Evolutionary conservation across 2,329 filamentous ascomycete genomes (phyloP).

Genomic region (Sarocladium kiliense): DNA sequence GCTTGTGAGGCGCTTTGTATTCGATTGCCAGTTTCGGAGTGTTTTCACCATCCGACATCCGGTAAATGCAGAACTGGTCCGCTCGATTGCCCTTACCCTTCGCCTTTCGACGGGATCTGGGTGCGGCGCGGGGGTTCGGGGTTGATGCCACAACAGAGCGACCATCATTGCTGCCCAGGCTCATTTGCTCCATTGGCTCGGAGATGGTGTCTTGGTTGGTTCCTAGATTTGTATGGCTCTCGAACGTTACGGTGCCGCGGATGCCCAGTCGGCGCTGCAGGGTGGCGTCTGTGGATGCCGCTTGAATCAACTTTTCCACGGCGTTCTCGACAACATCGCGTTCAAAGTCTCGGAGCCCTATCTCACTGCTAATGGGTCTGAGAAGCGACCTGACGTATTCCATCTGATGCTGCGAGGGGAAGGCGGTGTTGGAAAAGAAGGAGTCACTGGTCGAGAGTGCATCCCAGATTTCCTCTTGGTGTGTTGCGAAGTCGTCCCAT

Average conservation of each 20-base stretch:
- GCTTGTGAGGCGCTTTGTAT: conserved; percentile 33
- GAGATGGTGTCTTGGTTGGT: conserved; percentile 17
- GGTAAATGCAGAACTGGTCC: conserved; percentile 9
- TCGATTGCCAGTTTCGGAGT: conserved; percentile 27
- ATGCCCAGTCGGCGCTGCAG: conserved; percentile 25
- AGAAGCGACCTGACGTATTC: conserved; percentile 25
- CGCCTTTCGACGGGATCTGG: background rate
- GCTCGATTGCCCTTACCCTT: conserved; percentile 4
- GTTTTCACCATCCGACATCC: conserved; percentile 10
- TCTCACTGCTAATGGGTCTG: conserved; percentile 28
- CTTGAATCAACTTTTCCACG: conserved; percentile 26
- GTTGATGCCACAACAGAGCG: background rate
- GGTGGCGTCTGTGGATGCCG: conserved; percentile 19
- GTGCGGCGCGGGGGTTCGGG: background rate
- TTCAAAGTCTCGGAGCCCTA: conserved; percentile 27
- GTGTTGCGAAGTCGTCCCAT: conserved; percentile 23
- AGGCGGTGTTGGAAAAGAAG: conserved; percentile 23
- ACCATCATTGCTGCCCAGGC: conserved; percentile 14
- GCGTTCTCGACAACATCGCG: conserved; percentile 29
- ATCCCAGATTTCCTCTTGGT: conserved; percentile 27
- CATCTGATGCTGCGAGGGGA: conserved; percentile 27
- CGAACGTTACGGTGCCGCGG: conserved; percentile 27
- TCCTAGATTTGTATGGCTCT: conserved; percentile 30
- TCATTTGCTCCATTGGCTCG: conserved; percentile 16
- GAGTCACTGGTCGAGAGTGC: conserved; percentile 33